These are phyloP conservation scores for Gonapodya prolifera DNA, from an alignment of 192 early-diverging fungal genomes.

Conservation along the genomic window DNA sequence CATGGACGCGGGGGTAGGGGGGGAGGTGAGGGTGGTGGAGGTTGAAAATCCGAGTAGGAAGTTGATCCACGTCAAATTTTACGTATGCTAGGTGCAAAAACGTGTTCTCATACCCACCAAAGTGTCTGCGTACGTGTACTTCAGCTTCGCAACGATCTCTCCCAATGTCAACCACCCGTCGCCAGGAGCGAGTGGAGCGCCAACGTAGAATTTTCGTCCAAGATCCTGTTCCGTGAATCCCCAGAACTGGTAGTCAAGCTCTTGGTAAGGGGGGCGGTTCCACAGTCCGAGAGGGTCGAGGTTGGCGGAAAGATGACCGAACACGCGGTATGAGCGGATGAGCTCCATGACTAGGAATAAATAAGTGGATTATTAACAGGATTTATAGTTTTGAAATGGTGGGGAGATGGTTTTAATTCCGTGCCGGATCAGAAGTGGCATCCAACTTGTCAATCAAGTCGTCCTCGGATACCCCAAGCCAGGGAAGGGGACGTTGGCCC, in stretches of 20 bases:
- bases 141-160: constrained; percentile 73
- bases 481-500: too few species aligned
- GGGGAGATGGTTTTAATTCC: constrained; percentile 37
- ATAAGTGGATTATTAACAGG: too few species aligned
- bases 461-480: too few species aligned
- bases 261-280: constrained; percentile 46
- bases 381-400: too few species aligned
- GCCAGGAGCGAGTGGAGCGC: constrained; percentile 44
- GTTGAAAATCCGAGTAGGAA: too few species aligned
- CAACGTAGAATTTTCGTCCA: constrained; percentile 81
- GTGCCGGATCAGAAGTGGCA: constrained; percentile 56
- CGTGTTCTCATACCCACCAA: too few species aligned
- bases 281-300: constrained; percentile 89
- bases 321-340: constrained; percentile 88
- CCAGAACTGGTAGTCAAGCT: constrained; percentile 78
- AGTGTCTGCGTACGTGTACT: constrained; percentile 73
- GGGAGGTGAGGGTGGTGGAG: too few species aligned
- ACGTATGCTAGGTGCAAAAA: too few species aligned
- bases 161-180: constrained; percentile 67
- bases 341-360: constrained; percentile 77
- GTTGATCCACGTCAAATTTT: too few species aligned
- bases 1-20: too few species aligned
- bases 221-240: constrained; percentile 89
- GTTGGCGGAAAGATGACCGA: constrained; percentile 91
- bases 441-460: constrained; percentile 70